Evolutionary conservation across 768 basidiomycete genomes (phyloP), one percentile per base, ranked within the genome.

Genomic region (Polyporus arcularius): DNA sequence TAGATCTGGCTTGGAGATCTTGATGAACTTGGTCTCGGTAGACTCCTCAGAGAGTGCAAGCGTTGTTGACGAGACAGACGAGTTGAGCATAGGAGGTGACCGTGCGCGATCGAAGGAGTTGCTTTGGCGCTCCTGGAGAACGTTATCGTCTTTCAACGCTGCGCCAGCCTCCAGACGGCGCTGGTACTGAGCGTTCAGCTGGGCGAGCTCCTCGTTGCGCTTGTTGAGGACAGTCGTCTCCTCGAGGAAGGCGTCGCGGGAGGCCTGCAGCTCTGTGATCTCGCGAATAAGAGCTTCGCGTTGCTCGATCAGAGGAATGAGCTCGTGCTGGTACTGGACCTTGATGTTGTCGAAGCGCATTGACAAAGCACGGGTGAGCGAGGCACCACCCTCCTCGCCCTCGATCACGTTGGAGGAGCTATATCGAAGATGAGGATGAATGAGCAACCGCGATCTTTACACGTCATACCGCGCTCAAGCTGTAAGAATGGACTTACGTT

Each of bases 141-240:
- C 64, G 18, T 43, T 62, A 16, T 66, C 65, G n/a, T 54, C 58
- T 48, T 67, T 58, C 10, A 51, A 18, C 16, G 45, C 60, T 21
- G 58, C 59, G 10, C 63, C 62, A 30, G 62, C 53, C 52, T 97
- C 96, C 68, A 92, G 82, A 61, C 92, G 88, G 39, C 92, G 86
- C 10, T 85, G 76, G 63, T 96, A 92, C 35, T 93, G 89, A 4
- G 88, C 82, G 65, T 90, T 91, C 46, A 98, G 83, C 72, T 94
- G 90, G 1, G 91, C 90, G 6, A 99, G 81, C 71, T 96, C 92
- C 68, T 96, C 94, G 75, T 98, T 98, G 50, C 94, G 86, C 6
- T 87, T 88, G 71, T 93, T 94, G 52, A 99, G 82, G 21, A 88
- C 88, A 0, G 94, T 89, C 0, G 94, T 92, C 76, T 99, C 97